Conservation (phyloP, 192 early-diverging fungal genomes). For the Thamnidium elegans region DNA sequence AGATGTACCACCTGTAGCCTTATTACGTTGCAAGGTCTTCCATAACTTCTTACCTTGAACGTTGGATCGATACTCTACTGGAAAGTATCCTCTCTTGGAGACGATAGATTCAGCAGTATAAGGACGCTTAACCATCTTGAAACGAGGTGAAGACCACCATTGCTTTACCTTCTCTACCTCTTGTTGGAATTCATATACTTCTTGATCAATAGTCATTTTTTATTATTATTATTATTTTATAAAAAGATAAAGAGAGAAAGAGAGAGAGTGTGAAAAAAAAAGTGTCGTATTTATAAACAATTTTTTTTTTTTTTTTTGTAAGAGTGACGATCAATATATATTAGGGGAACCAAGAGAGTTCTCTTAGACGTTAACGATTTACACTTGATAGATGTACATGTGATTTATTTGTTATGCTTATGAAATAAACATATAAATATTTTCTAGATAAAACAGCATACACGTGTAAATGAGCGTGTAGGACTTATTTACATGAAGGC, state of each 20-base stretch:
- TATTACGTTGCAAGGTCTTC: slow-evolving; percentile 75
- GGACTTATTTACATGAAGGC: too few species aligned
- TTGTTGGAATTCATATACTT: slow-evolving; percentile 70
- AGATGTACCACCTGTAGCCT: slow-evolving; percentile 73
- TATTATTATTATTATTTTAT: slow-evolving; percentile 1
- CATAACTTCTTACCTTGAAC: slow-evolving; percentile 92
- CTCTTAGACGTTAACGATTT: background rate
- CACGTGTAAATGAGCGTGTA: background rate
- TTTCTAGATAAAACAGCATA: background rate
- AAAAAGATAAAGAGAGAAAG: slow-evolving; percentile 2
- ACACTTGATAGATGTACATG: background rate
- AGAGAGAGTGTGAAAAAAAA: background rate
- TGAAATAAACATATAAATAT: background rate
- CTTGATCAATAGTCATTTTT: slow-evolving; percentile 47
- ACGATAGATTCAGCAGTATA: slow-evolving; percentile 85
- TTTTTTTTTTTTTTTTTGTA: background rate
- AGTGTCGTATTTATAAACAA: background rate
- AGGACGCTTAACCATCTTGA: slow-evolving; percentile 77
- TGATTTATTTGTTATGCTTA: background rate
- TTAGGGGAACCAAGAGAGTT: background rate
- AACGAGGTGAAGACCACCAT: slow-evolving; percentile 87
- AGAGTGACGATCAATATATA: background rate
- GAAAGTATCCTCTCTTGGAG: slow-evolving; percentile 82
- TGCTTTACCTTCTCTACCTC: slow-evolving; percentile 81
- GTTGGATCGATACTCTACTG: slow-evolving; percentile 75